phyloP scores from a whole-genome alignment of 108 stramenopile genomes.

The Ochromonas danica region DNA sequence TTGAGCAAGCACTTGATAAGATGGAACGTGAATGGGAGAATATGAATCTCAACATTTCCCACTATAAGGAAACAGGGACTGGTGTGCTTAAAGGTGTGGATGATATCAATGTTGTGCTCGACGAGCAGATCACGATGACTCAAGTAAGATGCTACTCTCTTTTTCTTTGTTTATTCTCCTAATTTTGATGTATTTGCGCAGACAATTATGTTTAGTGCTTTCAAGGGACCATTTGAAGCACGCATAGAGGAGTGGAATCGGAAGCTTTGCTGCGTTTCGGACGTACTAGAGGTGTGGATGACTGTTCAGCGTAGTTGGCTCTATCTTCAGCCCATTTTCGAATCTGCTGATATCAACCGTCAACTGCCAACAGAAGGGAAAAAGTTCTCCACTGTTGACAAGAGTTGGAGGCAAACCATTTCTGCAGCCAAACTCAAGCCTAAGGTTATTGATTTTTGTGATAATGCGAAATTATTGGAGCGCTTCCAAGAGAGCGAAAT shows the following conservation, averaged over 20 bases:
- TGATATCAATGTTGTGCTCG: conserved; percentile 60
- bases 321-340: conserved; percentile 70
- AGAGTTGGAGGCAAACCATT: conserved; percentile 64
- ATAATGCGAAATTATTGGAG: conserved; percentile 61
- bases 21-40: conserved; percentile 60
- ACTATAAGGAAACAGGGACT: conserved; percentile 63
- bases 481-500: conserved; percentile 52
- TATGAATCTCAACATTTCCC: conserved; percentile 53
- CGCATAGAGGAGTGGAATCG: conserved; percentile 56
- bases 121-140: conserved; percentile 54
- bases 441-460: conserved; percentile 60
- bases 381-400: conserved; percentile 68
- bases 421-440: conserved; percentile 54
- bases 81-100: conserved; percentile 59
- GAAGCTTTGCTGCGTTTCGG: conserved; percentile 43
- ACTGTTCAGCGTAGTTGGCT: conserved; percentile 68
- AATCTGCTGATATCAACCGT: conserved; percentile 68
- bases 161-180: not conserved
- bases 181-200: conserved; percentile 35
- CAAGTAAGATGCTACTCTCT: not conserved
- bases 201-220: conserved; percentile 65
- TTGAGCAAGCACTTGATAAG: conserved; percentile 61
- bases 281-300: conserved; percentile 59
- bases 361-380: conserved; percentile 63
- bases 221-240: conserved; percentile 66